Base-by-base conservation (phyloP, 2,329 filamentous ascomycete species). In the Aureobasidium sp. region DNA sequence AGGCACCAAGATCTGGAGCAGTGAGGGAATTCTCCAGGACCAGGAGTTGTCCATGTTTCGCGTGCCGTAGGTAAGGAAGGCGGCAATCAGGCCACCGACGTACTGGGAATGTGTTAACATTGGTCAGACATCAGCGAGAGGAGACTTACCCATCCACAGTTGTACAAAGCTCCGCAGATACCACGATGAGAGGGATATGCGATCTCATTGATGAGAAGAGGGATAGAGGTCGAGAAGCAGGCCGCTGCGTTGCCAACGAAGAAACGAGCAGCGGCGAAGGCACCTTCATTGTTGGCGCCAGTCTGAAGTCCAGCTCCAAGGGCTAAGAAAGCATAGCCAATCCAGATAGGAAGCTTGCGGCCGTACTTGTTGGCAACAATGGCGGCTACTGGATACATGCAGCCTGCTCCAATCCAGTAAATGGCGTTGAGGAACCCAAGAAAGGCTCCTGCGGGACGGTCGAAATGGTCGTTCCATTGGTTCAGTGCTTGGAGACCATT, bases 401-500 rank as follows among this genome's bases (percentile, higher is more conserved):
- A 38, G 29, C 39, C 39, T 2, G 41, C 41, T 16, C 41, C 41
- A 8, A 44, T 44, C 41, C 41, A 44, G 19, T 44, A 44, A 27
- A 44, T 44, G 16, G 61, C 66, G 38, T 67, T 70, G 44, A 73
- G 64, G 8, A 68, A 60, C 25, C 70, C 71, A 0, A 72, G 64
- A 11, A 65, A 59, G 10, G 66, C 63, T 3, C 67, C 69, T 11
- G 58, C 35, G 1, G 71, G 71, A 29, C 68, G 58, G 24, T 64
- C 62, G 45, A 76, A 73, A 53, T 72, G 73, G 1, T 57, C 50
- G 48, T 68, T 65, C 73, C 74, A 76, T 56, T 68, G 62, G 0
- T 64, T 55, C 0, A 73, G 63, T 6, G 71, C 67, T 47, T 75
- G 71, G 0, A 75, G 63, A 12, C 71, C 72, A 56, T 75, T 75